Evolutionary conservation across 805 yeast genomes (phyloP).

Genomic region (Zygosaccharomyces gambellarensis): DNA sequence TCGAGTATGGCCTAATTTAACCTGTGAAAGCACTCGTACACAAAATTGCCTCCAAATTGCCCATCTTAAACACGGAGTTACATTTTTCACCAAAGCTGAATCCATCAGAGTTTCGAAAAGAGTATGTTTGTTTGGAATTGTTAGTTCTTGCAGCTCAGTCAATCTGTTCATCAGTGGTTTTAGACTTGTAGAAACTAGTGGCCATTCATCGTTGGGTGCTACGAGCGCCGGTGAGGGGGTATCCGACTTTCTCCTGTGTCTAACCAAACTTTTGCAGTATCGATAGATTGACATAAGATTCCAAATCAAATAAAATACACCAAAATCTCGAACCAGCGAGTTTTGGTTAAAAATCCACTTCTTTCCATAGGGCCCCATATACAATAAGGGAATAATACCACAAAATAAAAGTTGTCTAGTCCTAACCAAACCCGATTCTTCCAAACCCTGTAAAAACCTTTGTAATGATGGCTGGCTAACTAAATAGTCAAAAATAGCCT

Average conservation of each 20-base stretch:
- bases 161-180: constrained; percentile 24
- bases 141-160: constrained; percentile 25
- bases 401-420: constrained; percentile 15
- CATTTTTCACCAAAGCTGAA: constrained; percentile 21
- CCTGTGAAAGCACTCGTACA: constrained; percentile 9
- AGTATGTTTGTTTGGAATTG: constrained; percentile 11
- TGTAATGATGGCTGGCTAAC: background rate
- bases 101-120: constrained; percentile 20
- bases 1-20: constrained; percentile 5
- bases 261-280: constrained; percentile 3
- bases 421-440: constrained; percentile 1
- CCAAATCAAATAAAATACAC: constrained; percentile 18
- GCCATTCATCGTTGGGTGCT: constrained; percentile 10
- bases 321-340: constrained; percentile 16
- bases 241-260: constrained; percentile 1
- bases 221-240: background rate
- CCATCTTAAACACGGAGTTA: constrained; percentile 27
- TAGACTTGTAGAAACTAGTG: constrained; percentile 14
- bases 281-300: constrained; percentile 18
- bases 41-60: constrained; percentile 27
- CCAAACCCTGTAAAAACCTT: constrained; percentile 1
- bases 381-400: constrained; percentile 15
- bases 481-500: constrained; percentile 12
- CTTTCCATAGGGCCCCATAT: constrained; percentile 1
- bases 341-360: constrained; percentile 11